These are phyloP conservation scores for Rhizopogon roseolus DNA, from an alignment of 768 basidiomycete genomes.

Conservation along the genomic window DNA sequence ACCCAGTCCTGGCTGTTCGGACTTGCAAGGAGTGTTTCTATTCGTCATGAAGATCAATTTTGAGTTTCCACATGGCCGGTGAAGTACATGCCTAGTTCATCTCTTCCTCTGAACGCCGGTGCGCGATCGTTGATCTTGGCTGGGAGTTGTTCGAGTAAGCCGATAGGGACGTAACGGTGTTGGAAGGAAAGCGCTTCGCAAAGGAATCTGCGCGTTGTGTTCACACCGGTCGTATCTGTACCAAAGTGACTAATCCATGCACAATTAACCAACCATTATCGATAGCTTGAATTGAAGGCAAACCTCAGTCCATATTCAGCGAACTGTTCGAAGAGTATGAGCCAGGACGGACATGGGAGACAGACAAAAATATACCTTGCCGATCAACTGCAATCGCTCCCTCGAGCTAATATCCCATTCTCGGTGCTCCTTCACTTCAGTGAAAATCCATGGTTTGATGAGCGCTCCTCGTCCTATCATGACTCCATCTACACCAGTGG, in stretches of 20 bases:
- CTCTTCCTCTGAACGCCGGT: slow-evolving; percentile 80
- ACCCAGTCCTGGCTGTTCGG: slow-evolving; percentile 84
- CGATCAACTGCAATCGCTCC: slow-evolving; percentile 76
- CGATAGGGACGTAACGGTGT: slow-evolving; percentile 93
- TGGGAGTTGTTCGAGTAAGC: slow-evolving; percentile 80
- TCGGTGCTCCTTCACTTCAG: slow-evolving; percentile 85
- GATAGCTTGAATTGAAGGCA: neutral
- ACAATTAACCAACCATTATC: slow-evolving; percentile 1
- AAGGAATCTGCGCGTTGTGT: slow-evolving; percentile 87
- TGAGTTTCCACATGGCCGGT: neutral
- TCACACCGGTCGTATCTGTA: slow-evolving; percentile 84
- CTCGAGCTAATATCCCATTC: slow-evolving; percentile 92
- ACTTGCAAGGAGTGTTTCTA: slow-evolving; percentile 84
- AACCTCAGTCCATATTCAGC: slow-evolving; percentile 83
- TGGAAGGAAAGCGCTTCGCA: slow-evolving; percentile 96
- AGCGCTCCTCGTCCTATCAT: slow-evolving; percentile 95
- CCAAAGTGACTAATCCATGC: slow-evolving; percentile 62
- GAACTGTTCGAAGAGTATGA: slow-evolving; percentile 42
- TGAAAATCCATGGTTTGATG: slow-evolving; percentile 96
- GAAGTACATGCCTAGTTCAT: slow-evolving; percentile 71
- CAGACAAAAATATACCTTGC: slow-evolving; percentile 46
- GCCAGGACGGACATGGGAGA: neutral
- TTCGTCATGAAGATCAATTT: slow-evolving; percentile 1
- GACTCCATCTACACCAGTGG: slow-evolving; percentile 86
- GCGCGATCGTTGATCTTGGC: slow-evolving; percentile 86